Evolutionary conservation across 768 basidiomycete genomes (phyloP), one percentile per base, ranked within the genome.

Genomic region (Hypholoma fasciculare): DNA sequence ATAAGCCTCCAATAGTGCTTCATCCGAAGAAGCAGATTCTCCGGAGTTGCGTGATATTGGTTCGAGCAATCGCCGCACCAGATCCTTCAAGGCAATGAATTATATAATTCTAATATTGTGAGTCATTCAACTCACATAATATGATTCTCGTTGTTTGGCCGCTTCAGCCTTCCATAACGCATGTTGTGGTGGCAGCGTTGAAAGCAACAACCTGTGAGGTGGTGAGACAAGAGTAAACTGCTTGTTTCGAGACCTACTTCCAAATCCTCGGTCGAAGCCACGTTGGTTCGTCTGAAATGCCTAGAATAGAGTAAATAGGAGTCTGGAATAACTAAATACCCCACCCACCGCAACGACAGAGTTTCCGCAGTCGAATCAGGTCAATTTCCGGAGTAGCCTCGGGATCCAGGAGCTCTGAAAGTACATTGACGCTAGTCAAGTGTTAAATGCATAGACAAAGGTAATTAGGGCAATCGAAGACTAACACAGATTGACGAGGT

Each of bases 241-340:
- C 7, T 13, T 43, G 4, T 52, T 34, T 49, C 26, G 14, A 39
- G 30, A 73, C 86, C 68, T 60, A 89, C 90, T 83, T 89, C 90
- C 90, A 92, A 64, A 89, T 77, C 43, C 88, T 79, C 27, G 90
- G 88, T 42, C 90, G 81, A 61, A 92, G 76, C 88, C 89, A 92
- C 4, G 79, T 72, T 43, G 90, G 90, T 63, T 88, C 79, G 62
- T 89, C 83, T 49, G 90, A 88, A 47, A 92, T 81, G 57, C 90
- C 90, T 92, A 42, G 38, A 46, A 8, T 51, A 56, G 52, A 40
- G 60, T 66, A 27, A 61, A 30, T 44, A 46, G 39, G 37, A 3
- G 27, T 27, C 27, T 44, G 59, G 58, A 51, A 60, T 42, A 23
- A 44, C 43, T 19, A 37, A 37, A 34, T 44, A 17, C 52, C 47